phyloP scores from a whole-genome alignment of 805 yeast genomes.

The Saccharomycopsis sp. region DNA sequence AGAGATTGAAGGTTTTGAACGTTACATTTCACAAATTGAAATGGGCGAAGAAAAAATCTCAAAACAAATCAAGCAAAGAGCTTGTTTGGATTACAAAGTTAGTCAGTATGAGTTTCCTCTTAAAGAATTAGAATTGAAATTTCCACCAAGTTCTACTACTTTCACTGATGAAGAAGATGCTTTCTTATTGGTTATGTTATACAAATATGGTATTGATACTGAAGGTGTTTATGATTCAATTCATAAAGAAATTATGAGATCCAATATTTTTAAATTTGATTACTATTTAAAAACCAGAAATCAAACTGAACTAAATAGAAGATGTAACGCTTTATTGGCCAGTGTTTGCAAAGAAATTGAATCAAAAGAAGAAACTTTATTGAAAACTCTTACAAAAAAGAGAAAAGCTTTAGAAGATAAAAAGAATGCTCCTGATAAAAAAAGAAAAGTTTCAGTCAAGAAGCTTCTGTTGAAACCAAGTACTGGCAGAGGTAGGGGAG shows the following conservation, averaged over 20 bases:
- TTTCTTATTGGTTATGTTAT: slow-evolving; percentile 69
- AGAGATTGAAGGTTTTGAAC: slow-evolving; percentile 83
- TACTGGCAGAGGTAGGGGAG: background rate
- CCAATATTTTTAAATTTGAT: slow-evolving; percentile 77
- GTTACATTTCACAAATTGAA: slow-evolving; percentile 71
- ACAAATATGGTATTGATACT: slow-evolving; percentile 70
- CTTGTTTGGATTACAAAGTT: slow-evolving; percentile 66
- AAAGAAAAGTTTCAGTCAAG: background rate
- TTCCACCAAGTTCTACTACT: slow-evolving; percentile 63
- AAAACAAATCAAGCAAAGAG: slow-evolving; percentile 59
- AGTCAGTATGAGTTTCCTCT: slow-evolving; percentile 65
- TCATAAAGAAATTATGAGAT: slow-evolving; percentile 59
- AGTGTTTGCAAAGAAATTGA: slow-evolving; percentile 66
- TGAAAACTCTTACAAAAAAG: slow-evolving; percentile 6
- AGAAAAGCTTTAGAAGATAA: slow-evolving; percentile 6
- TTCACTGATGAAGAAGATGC: slow-evolving; percentile 89
- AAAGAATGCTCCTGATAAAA: background rate
- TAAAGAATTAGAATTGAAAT: slow-evolving; percentile 60
- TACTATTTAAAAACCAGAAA: slow-evolving; percentile 78
- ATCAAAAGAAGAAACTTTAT: slow-evolving; percentile 5
- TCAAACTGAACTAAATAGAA: slow-evolving; percentile 65
- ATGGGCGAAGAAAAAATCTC: slow-evolving; percentile 78
- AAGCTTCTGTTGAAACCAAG: background rate
- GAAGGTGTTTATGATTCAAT: slow-evolving; percentile 72
- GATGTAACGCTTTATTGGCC: slow-evolving; percentile 70